Evolutionary conservation across 2,329 filamentous ascomycete genomes (phyloP), one percentile per base, ranked within the genome.

Genomic region (Pestalotiopsis sp.): DNA sequence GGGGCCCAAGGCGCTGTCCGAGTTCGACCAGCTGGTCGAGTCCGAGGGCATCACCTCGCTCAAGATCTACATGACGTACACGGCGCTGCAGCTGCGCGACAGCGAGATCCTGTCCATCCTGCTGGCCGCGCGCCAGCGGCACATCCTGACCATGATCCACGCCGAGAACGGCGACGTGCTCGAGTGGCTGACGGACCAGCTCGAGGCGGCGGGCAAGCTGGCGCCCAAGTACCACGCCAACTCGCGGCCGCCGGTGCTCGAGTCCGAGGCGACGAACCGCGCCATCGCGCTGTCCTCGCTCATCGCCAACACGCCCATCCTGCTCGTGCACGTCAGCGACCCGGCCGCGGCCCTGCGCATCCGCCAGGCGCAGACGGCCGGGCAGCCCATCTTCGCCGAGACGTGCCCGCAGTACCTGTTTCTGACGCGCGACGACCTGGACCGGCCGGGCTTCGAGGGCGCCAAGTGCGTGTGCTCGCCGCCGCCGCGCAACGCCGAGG

Each of bases 391-490:
- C 52, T 85, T 84, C 70, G 86, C 85, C 1, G 85, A 88, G 74
- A 89, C 86, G 0, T 88, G 86, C 71, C 86, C 86, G 1, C 86
- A 89, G 70, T 88, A 89, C 70, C 80, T 88, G 2, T 85, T 86
- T 70, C 80, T 89, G 4, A 87, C 85, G 2, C 80, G 84, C 23
- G 80, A 83, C 25, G 83, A 86, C 73, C 80, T 87, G 3, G 84
- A 85, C 67, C 79, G 80, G 39, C 83, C 83, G 0, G 84, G 83
- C 4, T 88, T 88, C 71, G 85, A 87, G 70, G 86, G 86, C 5
- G 85, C 86, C 2, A 87, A 87, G 74, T 86, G 82, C 71, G 83
- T 88, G 3, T 89, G 86, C 74, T 81, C 81, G n/a, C 86, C 86
- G 5, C 86, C 86, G 12, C 85, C 85, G 0, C 79, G 85, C 12